Conservation (phyloP, 257 asterid genomes). For the Asclepias syriaca region DNA sequence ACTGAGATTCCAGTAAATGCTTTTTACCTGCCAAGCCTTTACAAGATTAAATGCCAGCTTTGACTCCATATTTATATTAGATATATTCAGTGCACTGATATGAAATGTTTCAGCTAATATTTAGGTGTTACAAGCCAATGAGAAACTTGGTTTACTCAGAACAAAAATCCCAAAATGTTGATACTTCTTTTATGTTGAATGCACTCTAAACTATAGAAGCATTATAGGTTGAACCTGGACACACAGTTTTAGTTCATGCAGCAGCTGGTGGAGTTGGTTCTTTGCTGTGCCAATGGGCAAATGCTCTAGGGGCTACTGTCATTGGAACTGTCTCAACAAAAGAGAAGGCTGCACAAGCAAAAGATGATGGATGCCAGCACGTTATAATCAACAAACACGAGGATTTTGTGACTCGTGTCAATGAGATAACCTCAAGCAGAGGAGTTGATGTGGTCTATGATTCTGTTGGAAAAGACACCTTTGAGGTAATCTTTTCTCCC, state of each 20-base stretch:
- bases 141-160: neutral
- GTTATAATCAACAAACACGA: conserved; percentile 68
- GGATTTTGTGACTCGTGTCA: conserved; percentile 75
- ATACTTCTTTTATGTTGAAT: neutral
- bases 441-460: conserved; percentile 99
- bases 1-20: neutral
- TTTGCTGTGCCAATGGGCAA: conserved; percentile 94
- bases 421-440: conserved; percentile 80
- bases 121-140: neutral
- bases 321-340: conserved; percentile 89
- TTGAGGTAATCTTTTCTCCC: conserved; percentile 52
- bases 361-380: conserved; percentile 91
- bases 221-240: conserved; percentile 76
- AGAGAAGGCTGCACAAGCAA: conserved; percentile 92
- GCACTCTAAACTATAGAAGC: conserved; percentile 8
- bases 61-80: neutral
- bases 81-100: too few species aligned
- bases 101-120: neutral
- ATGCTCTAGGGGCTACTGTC: conserved; percentile 83
- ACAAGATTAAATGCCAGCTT: neutral
- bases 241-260: conserved; percentile 84
- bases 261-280: conserved; percentile 99
- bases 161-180: neutral
- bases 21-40: neutral
- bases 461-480: conserved; percentile 96